Evolutionary conservation across 2,329 filamentous ascomycete genomes (phyloP).

Genomic region (Sporothrix brasiliensis): DNA sequence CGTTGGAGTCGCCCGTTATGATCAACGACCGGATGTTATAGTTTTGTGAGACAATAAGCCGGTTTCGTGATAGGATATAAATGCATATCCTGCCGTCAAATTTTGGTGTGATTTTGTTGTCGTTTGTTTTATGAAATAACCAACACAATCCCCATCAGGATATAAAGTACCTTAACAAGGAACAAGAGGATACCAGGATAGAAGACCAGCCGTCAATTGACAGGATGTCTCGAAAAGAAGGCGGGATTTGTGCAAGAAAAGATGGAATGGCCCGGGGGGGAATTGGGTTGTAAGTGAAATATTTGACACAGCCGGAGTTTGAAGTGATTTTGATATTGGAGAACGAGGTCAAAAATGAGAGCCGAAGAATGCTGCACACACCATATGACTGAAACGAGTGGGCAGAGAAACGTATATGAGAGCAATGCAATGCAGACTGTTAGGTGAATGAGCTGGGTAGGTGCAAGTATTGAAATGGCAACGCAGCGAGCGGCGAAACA

Average conservation of each 20-base stretch:
- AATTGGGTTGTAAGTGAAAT: slow-evolving; percentile 15
- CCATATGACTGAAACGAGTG: background rate
- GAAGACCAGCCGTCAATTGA: slow-evolving; percentile 10
- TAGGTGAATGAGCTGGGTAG: background rate
- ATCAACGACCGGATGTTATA: background rate
- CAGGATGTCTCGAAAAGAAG: background rate
- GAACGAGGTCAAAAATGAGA: slow-evolving; percentile 3
- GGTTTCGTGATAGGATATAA: background rate
- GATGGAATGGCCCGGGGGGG: background rate
- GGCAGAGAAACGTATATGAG: slow-evolving; percentile 24
- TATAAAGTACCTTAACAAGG: background rate
- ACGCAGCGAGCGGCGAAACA: background rate
- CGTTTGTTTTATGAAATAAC: background rate
- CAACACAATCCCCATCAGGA: background rate
- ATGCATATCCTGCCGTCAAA: slow-evolving; percentile 3
- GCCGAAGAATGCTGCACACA: background rate
- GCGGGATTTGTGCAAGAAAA: slow-evolving; percentile 5
- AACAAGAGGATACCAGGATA: background rate
- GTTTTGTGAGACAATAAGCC: background rate
- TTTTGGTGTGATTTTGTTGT: background rate
- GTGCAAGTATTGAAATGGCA: background rate
- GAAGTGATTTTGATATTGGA: slow-evolving; percentile 8
- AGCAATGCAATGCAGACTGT: slow-evolving; percentile 13
- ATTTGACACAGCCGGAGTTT: slow-evolving; percentile 8
- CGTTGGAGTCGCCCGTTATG: background rate